These are phyloP conservation scores for Detonula confervacea DNA, from an alignment of 352 stramenopile genomes.

Conservation along the genomic window DNA sequence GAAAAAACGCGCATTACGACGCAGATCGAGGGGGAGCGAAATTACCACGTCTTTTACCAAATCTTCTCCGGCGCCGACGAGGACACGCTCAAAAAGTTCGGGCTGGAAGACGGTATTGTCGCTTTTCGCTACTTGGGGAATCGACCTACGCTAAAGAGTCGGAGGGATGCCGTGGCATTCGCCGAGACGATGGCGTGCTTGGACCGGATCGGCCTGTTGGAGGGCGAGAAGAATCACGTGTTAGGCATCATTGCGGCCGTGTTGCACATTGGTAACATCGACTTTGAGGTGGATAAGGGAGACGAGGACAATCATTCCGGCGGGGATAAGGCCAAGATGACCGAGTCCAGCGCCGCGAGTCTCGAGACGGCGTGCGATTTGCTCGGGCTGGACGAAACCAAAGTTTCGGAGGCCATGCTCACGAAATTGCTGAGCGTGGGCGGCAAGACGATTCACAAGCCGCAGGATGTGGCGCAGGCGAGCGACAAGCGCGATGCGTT, in stretches of 20 bases:
- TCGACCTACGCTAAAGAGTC: constrained; percentile 53
- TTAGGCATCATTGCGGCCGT: constrained; percentile 93
- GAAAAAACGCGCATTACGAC: constrained; percentile 95
- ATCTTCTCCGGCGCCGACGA: constrained; percentile 74
- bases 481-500: constrained; percentile 90
- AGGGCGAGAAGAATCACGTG: constrained; percentile 84
- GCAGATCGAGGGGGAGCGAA: constrained; percentile 94
- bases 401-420: constrained; percentile 79
- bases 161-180: constrained; percentile 67
- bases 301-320: constrained; percentile 87
- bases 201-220: constrained; percentile 66
- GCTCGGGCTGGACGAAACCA: constrained; percentile 75
- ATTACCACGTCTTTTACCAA: constrained; percentile 99
- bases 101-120: constrained; percentile 58
- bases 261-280: constrained; percentile 95
- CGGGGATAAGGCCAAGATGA: constrained; percentile 68
- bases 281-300: constrained; percentile 91
- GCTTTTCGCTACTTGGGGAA: constrained; percentile 76
- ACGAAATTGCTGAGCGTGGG: constrained; percentile 79
- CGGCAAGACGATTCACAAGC: constrained; percentile 82
- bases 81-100: constrained; percentile 60
- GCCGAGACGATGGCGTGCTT: constrained; percentile 79
- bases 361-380: constrained; percentile 76
- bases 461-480: constrained; percentile 78
- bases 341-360: constrained; percentile 52